Conservation (phyloP, 768 basidiomycete genomes). For the Galerina marginata region DNA sequence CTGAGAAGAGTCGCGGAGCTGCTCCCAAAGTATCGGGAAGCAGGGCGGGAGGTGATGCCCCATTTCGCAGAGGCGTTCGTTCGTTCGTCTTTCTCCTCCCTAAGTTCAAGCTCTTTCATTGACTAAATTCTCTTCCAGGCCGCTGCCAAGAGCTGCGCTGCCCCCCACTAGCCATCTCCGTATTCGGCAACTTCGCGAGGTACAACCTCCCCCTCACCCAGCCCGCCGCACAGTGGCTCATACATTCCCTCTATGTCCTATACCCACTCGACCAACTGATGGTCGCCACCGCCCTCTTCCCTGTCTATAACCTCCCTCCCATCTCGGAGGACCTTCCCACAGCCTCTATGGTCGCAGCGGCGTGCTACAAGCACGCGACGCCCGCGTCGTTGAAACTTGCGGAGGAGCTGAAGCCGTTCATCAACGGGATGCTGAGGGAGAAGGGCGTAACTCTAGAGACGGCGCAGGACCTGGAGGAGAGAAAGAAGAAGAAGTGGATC, state of each 20-base stretch:
- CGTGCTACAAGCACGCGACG: slow-evolving; percentile 54
- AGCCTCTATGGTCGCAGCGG: slow-evolving; percentile 60
- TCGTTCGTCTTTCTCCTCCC: slow-evolving; percentile 45
- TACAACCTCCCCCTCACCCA: slow-evolving; percentile 61
- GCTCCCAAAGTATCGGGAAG: slow-evolving; percentile 57
- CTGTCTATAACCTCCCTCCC: slow-evolving; percentile 57
- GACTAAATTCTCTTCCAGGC: slow-evolving; percentile 38
- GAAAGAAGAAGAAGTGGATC: slow-evolving; percentile 26
- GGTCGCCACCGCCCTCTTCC: slow-evolving; percentile 57
- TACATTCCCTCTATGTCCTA: slow-evolving; percentile 57
- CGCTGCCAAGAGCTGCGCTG: slow-evolving; percentile 66
- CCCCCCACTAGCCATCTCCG: slow-evolving; percentile 59
- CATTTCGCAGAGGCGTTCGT: slow-evolving; percentile 54
- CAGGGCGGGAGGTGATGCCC: slow-evolving; percentile 42
- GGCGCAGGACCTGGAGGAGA: not conserved
- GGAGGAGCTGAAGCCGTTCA: slow-evolving; percentile 17
- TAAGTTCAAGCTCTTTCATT: not conserved
- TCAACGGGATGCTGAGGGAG: slow-evolving; percentile 11
- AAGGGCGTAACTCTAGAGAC: not conserved
- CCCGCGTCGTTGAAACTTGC: slow-evolving; percentile 35
- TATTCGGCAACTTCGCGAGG: slow-evolving; percentile 66
- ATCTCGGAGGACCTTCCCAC: slow-evolving; percentile 60
- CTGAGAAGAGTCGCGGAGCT: slow-evolving; percentile 46
- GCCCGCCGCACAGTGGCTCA: slow-evolving; percentile 56
- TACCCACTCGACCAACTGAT: slow-evolving; percentile 54